These are phyloP conservation scores for Castanospermum australe DNA, from an alignment of 306 rosid genomes.

Conservation along the genomic window DNA sequence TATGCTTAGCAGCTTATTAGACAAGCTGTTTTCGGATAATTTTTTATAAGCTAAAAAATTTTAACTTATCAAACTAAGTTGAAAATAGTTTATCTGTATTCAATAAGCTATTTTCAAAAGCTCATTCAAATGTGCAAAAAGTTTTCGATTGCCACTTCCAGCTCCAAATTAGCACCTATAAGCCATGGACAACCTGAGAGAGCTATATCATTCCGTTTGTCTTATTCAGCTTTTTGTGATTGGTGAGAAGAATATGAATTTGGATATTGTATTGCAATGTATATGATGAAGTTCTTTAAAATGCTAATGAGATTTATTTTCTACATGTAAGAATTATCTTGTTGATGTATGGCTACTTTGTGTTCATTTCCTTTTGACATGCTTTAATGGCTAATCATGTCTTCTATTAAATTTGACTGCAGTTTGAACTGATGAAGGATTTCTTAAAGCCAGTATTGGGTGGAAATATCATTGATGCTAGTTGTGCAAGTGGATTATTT, in stretches of 20 bases:
- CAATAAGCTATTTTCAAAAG: neutral
- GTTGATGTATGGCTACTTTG: neutral
- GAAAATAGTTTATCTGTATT: slow-evolving; percentile 1
- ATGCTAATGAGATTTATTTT: neutral
- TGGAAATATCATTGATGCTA: slow-evolving; percentile 88
- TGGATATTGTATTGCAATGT: slow-evolving; percentile 18
- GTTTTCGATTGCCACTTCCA: neutral
- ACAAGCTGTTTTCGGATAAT: slow-evolving; percentile 5
- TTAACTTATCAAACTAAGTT: neutral
- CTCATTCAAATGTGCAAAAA: neutral
- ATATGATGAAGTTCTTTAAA: slow-evolving; percentile 14
- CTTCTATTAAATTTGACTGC: slow-evolving; percentile 42
- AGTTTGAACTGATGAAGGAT: slow-evolving; percentile 76
- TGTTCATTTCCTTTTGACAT: neutral
- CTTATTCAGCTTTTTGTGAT: neutral
- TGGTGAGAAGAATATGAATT: slow-evolving; percentile 9
- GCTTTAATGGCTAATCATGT: neutral
- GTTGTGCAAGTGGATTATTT: slow-evolving; percentile 93
- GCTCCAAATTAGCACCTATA: neutral
- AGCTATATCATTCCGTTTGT: slow-evolving; percentile 6
- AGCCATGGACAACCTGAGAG: neutral
- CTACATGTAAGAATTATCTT: slow-evolving; percentile 4
- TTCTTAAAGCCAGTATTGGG: slow-evolving; percentile 75
- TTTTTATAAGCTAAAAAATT: slow-evolving; percentile 14
- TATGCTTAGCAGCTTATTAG: neutral